phyloP scores from a whole-genome alignment of 2,329 filamentous ascomycete species.

The Fusarium solani-melongenae region DNA sequence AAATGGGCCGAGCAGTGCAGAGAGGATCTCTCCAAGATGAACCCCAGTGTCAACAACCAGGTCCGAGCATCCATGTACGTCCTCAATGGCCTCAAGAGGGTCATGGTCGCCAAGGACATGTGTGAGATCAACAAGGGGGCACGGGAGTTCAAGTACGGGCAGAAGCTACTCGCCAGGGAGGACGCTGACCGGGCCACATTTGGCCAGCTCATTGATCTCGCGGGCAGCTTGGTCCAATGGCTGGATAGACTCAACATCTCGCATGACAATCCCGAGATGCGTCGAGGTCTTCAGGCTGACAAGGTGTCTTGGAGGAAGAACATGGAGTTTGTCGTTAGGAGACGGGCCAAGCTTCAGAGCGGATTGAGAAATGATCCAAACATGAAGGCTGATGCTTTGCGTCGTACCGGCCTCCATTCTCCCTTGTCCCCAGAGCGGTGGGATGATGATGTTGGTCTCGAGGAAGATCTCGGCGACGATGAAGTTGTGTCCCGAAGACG shows the following conservation, averaged over 20 bases:
- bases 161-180: background rate
- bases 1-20: slow-evolving; percentile 15
- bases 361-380: background rate
- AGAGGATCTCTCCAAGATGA: slow-evolving; percentile 20
- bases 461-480: background rate
- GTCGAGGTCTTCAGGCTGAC: background rate
- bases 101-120: background rate
- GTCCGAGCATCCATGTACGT: slow-evolving; percentile 16
- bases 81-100: slow-evolving; percentile 7
- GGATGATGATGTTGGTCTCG: background rate
- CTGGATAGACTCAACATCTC: background rate
- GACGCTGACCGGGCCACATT: background rate
- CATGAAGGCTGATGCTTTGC: background rate
- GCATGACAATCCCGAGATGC: background rate
- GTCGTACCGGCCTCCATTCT: slow-evolving; percentile 4
- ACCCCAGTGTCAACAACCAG: slow-evolving; percentile 10
- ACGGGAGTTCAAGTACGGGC: background rate
- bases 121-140: background rate
- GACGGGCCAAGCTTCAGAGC: background rate
- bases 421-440: slow-evolving; percentile 12
- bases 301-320: background rate
- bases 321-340: background rate
- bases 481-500: background rate
- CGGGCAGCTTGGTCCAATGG: background rate
- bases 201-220: slow-evolving; percentile 2